Percentiles rank a stretch among this genome's conserved stretches.
These are phyloP conservation scores for Ciborinia camelliae DNA, from an alignment of 2,329 filamentous ascomycete genomes.

Conservation along the genomic window DNA sequence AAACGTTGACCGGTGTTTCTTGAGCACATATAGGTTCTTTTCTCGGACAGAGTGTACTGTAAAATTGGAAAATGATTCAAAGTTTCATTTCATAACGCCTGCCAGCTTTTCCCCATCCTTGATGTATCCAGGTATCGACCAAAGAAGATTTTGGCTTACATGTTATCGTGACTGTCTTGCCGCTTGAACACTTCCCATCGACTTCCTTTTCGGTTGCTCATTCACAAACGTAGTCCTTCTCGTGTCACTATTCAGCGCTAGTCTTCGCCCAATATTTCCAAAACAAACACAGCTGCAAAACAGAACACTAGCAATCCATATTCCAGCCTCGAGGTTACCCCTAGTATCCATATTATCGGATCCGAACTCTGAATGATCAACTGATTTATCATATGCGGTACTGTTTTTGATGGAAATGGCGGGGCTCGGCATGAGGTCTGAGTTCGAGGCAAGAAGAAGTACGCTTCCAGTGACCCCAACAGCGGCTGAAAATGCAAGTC, in stretches of 20 bases:
- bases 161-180: slow-evolving; percentile 12
- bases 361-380: slow-evolving; percentile 16
- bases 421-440: slow-evolving; percentile 72
- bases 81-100: neutral
- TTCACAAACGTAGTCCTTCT: neutral
- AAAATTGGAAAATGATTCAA: neutral
- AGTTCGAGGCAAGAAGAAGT: slow-evolving; percentile 70
- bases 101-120: neutral
- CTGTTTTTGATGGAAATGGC: slow-evolving; percentile 37
- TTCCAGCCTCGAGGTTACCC: slow-evolving; percentile 66
- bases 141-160: neutral
- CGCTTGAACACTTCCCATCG: slow-evolving; percentile 15
- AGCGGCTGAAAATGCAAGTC: slow-evolving; percentile 72
- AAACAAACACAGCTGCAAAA: slow-evolving; percentile 96
- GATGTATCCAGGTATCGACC: slow-evolving; percentile 4
- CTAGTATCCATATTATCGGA: slow-evolving; percentile 56
- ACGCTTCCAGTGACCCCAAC: slow-evolving; percentile 73
- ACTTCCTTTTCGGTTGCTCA: slow-evolving; percentile 8
- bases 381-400: slow-evolving; percentile 20
- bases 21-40: neutral
- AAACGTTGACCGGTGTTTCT: neutral
- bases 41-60: neutral
- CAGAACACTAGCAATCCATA: slow-evolving; percentile 89
- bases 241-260: slow-evolving; percentile 47
- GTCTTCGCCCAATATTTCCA: slow-evolving; percentile 83